Evolutionary conservation across 495 filamentous ascomycete species (phyloP).

Genomic region (Podospora bellae-mahoneyi): DNA sequence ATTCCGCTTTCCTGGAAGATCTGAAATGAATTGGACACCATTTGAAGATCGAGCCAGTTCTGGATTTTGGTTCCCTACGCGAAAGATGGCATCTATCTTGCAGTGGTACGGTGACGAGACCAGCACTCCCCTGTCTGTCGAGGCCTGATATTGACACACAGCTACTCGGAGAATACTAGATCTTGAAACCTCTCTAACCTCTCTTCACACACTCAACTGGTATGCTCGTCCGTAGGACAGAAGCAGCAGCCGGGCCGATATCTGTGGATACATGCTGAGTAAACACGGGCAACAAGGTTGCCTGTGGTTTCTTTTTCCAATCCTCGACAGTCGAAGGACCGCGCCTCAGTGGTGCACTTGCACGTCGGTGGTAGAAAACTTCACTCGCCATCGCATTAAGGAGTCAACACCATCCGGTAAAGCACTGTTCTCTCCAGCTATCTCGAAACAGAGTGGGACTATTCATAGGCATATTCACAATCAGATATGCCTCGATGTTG

Average conservation of each 20-base stretch:
- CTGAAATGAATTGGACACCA: neutral
- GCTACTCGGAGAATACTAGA: neutral
- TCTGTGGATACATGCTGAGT: neutral
- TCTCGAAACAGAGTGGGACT: neutral
- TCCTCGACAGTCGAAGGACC: neutral
- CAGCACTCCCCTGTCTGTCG: neutral
- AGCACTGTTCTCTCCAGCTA: neutral
- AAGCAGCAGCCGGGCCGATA: neutral
- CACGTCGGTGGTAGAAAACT: neutral
- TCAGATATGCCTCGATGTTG: neutral
- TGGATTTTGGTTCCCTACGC: neutral
- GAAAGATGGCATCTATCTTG: neutral
- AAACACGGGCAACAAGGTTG: neutral
- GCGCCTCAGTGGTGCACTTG: neutral
- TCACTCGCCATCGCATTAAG: neutral
- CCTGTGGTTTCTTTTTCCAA: neutral
- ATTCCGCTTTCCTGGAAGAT: constrained; percentile 1
- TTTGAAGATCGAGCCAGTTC: neutral
- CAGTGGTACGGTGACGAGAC: neutral
- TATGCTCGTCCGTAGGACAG: neutral
- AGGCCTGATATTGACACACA: neutral
- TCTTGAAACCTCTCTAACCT: neutral
- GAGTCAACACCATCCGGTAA: neutral
- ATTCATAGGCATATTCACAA: neutral
- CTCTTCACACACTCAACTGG: neutral